Evolutionary conservation across 768 basidiomycete species (phyloP).

Genomic region (Macrocybe gigantea): DNA sequence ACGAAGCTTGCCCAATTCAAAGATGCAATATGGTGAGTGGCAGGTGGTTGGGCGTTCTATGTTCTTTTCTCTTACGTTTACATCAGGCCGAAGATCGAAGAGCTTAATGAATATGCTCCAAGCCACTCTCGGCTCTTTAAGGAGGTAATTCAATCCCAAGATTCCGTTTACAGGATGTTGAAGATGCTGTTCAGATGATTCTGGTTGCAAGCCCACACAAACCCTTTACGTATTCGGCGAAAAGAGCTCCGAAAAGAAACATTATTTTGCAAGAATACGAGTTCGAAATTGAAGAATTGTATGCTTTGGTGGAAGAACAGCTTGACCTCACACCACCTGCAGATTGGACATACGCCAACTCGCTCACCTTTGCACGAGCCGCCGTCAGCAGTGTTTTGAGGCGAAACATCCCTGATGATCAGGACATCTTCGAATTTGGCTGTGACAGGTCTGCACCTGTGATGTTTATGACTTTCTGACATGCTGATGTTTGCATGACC

Average conservation of each 20-base stretch:
- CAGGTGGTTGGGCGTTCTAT: background rate
- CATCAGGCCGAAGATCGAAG: slow-evolving; percentile 34
- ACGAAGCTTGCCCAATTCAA: slow-evolving; percentile 14
- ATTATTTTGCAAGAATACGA: slow-evolving; percentile 30
- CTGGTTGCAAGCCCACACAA: slow-evolving; percentile 29
- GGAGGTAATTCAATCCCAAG: slow-evolving; percentile 11
- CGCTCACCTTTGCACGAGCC: slow-evolving; percentile 23
- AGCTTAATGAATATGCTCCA: slow-evolving; percentile 35
- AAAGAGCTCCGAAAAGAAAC: slow-evolving; percentile 31
- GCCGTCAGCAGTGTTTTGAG: slow-evolving; percentile 24
- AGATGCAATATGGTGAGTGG: slow-evolving; percentile 17
- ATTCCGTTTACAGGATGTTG: too few relatives aligned
- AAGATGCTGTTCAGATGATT: slow-evolving; percentile 26
- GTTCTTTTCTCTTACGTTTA: background rate
- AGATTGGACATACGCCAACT: slow-evolving; percentile 17
- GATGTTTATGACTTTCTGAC: background rate
- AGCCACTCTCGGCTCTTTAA: slow-evolving; percentile 41
- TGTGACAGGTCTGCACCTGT: slow-evolving; percentile 24
- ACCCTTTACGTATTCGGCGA: slow-evolving; percentile 38
- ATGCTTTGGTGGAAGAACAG: slow-evolving; percentile 16
- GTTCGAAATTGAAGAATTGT: slow-evolving; percentile 33
- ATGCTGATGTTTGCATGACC: background rate
- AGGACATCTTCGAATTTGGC: slow-evolving; percentile 29
- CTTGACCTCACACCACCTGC: slow-evolving; percentile 11
- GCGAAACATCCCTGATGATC: slow-evolving; percentile 16